Evolutionary conservation across 441 rosid genomes (phyloP), one percentile per base, ranked within the genome.

Genomic region (Rhodomyrtus psidioides): DNA sequence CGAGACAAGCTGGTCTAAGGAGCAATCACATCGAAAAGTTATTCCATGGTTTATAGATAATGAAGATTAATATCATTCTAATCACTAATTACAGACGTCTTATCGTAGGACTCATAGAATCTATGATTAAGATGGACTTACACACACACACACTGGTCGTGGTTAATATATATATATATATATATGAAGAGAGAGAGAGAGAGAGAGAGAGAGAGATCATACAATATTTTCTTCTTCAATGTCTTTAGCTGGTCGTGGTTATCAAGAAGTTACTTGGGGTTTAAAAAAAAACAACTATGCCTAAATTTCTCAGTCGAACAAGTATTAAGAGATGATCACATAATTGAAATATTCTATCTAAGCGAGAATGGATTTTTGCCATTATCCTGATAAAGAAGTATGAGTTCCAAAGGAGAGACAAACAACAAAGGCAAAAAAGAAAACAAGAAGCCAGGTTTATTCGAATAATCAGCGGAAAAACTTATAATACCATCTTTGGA

Each of bases 61-160:
- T 62, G 0, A 0, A 62, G 24, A 10, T 0, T 62, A 30, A 62
- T 30, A 62, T 30, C 12, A 30, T 30, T 30, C 30, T 24, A 62
- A 62, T 30, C 4, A 62, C 30, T 4, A 30, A 19, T 62, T 17
- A 0, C 30, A 6, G 0, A 12, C 1, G 0, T 30, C 44, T 3
- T 17, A 17, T 62, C 9, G 24, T 30, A 6, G 3, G 24, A 39
- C 44, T 62, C 26, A 30, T 12, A 17, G 3, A 21, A 62, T 62
- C 6, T 30, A 62, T 14, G 7, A 4, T 62, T 3, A 1, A 30
- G 26, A 17, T 62, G 24, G 2, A 30, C 24, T 62, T 8, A 17
- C n/a, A n/a, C n/a, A n/a, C n/a, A n/a, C n/a, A n/a, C n/a, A n/a
- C n/a, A n/a, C n/a, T n/a, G n/a, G n/a, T n/a, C n/a, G n/a, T n/a